phyloP scores from a whole-genome alignment of 352 stramenopile genomes.

The Discostella stelligera region DNA sequence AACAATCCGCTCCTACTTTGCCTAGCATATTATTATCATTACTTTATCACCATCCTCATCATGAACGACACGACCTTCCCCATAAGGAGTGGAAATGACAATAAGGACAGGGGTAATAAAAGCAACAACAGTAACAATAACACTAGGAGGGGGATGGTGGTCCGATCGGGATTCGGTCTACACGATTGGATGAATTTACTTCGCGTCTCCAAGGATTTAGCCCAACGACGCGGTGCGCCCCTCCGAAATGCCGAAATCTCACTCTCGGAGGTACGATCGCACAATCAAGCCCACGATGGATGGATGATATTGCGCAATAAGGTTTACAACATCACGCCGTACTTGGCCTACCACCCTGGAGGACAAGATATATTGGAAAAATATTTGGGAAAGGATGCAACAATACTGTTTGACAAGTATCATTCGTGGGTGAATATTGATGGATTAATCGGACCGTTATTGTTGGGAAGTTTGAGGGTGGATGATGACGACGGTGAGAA shows the following conservation, averaged over 20 bases:
- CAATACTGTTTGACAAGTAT: slow-evolving; percentile 95
- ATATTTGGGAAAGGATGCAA: slow-evolving; percentile 89
- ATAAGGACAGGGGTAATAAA: too few relatives aligned
- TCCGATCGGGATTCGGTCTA: slow-evolving; percentile 87
- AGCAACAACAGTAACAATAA: not conserved
- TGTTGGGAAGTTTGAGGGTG: slow-evolving; percentile 55
- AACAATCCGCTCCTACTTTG: too few relatives aligned
- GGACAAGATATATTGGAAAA: slow-evolving; percentile 89
- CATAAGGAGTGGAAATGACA: too few relatives aligned
- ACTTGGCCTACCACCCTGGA: slow-evolving; percentile 97
- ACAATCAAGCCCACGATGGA: slow-evolving; percentile 89
- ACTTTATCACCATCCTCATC: too few relatives aligned
- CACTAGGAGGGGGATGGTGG: not conserved
- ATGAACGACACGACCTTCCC: too few relatives aligned
- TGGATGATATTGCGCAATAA: slow-evolving; percentile 91
- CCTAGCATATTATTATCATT: too few relatives aligned
- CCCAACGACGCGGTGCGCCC: slow-evolving; percentile 73
- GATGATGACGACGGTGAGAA: slow-evolving; percentile 9
- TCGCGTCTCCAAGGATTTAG: slow-evolving; percentile 85
- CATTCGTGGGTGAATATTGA: slow-evolving; percentile 92
- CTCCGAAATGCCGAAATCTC: slow-evolving; percentile 67
- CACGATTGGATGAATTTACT: slow-evolving; percentile 92
- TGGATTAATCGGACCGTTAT: slow-evolving; percentile 53
- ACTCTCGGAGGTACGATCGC: slow-evolving; percentile 86
- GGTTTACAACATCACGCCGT: slow-evolving; percentile 96